Evolutionary conservation across 108 stramenopile genomes (phyloP).

Genomic region (Skeletonema marinoi): DNA sequence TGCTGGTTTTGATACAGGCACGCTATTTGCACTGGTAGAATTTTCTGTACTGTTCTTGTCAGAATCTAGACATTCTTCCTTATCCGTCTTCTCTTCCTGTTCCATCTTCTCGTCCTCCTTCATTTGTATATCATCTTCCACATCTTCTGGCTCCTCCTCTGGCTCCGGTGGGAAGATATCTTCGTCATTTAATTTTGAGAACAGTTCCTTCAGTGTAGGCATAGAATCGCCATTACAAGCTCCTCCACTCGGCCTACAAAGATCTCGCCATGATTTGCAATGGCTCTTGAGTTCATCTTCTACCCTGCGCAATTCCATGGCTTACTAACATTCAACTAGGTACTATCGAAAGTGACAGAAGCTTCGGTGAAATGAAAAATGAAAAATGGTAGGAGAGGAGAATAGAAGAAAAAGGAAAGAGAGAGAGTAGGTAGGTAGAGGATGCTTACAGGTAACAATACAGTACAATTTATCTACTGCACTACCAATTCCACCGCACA

Average conservation of each 20-base stretch:
- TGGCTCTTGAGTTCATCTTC: conserved; percentile 54
- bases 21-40: background rate
- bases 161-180: conserved; percentile 24
- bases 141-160: conserved; percentile 15
- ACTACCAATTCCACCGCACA: background rate
- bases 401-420: background rate
- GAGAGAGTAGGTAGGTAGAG: background rate
- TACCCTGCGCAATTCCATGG: conserved; percentile 66
- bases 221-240: background rate
- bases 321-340: background rate
- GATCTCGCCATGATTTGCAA: conserved; percentile 44
- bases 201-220: conserved; percentile 33
- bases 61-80: background rate
- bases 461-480: background rate
- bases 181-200: conserved; percentile 24
- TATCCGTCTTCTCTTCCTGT: background rate
- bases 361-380: background rate
- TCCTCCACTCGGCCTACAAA: conserved; percentile 29
- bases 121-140: conserved; percentile 6
- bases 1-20: conserved; percentile 1
- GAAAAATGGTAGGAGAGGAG: background rate
- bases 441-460: background rate
- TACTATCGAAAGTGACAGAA: background rate
- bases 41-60: conserved; percentile 4
- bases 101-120: background rate